Conservation (phyloP, 345 rosid species). For the Iberis pinnata region DNA sequence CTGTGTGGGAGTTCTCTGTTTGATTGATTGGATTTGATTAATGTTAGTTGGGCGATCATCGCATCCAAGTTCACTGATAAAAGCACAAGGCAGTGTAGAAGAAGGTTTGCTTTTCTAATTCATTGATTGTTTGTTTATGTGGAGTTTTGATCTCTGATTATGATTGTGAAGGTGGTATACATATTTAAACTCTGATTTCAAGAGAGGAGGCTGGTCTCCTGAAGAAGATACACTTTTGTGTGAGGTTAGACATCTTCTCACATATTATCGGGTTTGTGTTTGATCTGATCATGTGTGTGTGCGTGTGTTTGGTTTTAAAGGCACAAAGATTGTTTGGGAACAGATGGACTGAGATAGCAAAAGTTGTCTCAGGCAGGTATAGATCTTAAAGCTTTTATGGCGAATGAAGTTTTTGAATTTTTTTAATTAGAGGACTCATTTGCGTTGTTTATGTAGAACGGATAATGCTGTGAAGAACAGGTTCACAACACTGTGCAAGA, state of each 20-base stretch:
- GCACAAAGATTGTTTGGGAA: too few species aligned
- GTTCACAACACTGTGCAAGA: slow-evolving; percentile 35
- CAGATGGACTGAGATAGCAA: too few species aligned
- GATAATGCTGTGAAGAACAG: too few species aligned
- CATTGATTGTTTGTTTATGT: background rate
- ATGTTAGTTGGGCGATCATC: slow-evolving; percentile 76
- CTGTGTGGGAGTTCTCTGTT: background rate
- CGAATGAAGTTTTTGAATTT: too few species aligned
- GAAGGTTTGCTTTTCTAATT: slow-evolving; percentile 57
- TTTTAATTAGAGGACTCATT: too few species aligned
- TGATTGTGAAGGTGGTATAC: slow-evolving; percentile 75
- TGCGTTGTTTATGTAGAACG: too few species aligned
- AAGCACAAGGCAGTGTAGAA: slow-evolving; percentile 92
- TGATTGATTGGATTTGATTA: slow-evolving; percentile 18
- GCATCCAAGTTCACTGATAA: slow-evolving; percentile 90
- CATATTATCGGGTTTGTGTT: too few species aligned
- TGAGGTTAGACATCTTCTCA: slow-evolving; percentile 44
- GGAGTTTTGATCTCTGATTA: slow-evolving; percentile 14
- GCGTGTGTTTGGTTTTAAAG: too few species aligned
- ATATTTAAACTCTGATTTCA: slow-evolving; percentile 89
- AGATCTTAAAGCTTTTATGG: too few species aligned
- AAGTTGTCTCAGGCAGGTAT: too few species aligned
- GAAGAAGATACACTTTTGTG: slow-evolving; percentile 94
- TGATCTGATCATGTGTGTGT: too few species aligned
- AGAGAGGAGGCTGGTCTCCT: slow-evolving; percentile 98